phyloP scores from a whole-genome alignment of 2,329 filamentous ascomycete genomes.

The Zymoseptoria crescenta region DNA sequence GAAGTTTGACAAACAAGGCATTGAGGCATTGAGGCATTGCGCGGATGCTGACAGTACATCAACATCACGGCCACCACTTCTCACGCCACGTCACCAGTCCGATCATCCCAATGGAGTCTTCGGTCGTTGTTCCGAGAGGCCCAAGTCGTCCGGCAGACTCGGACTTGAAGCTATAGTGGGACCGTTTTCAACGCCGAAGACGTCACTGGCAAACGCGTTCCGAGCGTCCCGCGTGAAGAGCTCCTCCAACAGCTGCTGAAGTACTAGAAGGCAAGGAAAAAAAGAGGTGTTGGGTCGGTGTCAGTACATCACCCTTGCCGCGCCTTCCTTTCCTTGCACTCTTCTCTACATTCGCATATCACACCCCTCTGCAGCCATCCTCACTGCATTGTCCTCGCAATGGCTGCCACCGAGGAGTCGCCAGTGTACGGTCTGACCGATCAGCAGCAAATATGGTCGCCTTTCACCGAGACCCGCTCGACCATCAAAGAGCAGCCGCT shows the following conservation, averaged over 20 bases:
- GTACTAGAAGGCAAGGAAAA: not conserved
- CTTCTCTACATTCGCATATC: not conserved
- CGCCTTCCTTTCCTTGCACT: not conserved
- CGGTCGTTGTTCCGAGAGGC: not conserved
- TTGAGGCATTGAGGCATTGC: no score
- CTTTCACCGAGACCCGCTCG: slow-evolving; percentile 25
- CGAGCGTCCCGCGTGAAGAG: not conserved
- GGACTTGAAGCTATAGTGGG: not conserved
- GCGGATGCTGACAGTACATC: not conserved
- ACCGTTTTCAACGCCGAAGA: not conserved
- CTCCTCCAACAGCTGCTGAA: not conserved
- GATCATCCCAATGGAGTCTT: not conserved
- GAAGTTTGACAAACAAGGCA: no score
- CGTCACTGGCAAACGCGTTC: not conserved
- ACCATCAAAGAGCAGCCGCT: slow-evolving; percentile 45
- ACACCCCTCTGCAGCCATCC: not conserved
- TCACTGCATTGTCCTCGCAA: slow-evolving; percentile 5
- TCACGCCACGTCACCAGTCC: not conserved
- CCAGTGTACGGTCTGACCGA: slow-evolving; percentile 14
- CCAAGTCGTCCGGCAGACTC: not conserved
- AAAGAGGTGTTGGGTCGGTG: not conserved
- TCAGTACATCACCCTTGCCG: not conserved
- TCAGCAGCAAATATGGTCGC: slow-evolving; percentile 24
- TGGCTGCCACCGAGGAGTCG: slow-evolving; percentile 12
- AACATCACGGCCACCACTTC: not conserved